Conservation (phyloP, 345 rosid species). For the Eutrema japonicum region DNA sequence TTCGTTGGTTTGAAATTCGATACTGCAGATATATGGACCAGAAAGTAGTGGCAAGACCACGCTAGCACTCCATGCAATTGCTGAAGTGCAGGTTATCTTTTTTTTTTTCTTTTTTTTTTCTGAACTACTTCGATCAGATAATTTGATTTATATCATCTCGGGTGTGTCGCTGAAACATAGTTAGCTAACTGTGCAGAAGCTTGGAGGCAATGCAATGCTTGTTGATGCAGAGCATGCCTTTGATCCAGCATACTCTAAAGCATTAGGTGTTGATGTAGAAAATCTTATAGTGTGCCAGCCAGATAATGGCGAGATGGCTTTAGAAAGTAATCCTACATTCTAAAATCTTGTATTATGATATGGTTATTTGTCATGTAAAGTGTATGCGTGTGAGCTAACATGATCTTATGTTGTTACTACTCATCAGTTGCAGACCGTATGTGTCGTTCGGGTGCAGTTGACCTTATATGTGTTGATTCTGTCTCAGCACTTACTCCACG, state of each 20-base stretch:
- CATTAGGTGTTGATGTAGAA: slow-evolving; percentile 90
- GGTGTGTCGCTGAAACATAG: slow-evolving; percentile 22
- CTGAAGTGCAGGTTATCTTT: slow-evolving; percentile 85
- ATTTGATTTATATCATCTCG: slow-evolving; percentile 8
- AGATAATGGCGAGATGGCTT: slow-evolving; percentile 93
- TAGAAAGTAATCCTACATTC: slow-evolving; percentile 67
- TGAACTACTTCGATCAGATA: slow-evolving; percentile 15
- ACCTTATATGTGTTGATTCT: slow-evolving; percentile 94
- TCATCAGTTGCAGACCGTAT: slow-evolving; percentile 92
- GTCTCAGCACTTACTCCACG: slow-evolving; percentile 98
- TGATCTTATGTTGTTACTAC: slow-evolving; percentile 21
- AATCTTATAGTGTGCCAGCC: slow-evolving; percentile 93
- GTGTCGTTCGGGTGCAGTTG: slow-evolving; percentile 97
- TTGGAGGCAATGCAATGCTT: slow-evolving; percentile 98
- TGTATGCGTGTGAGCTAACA: slow-evolving; percentile 30
- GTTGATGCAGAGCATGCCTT: slow-evolving; percentile 99
- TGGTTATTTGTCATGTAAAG: background rate
- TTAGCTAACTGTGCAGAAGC: slow-evolving; percentile 60
- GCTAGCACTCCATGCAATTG: slow-evolving; percentile 96
- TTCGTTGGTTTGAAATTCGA: slow-evolving; percentile 12
- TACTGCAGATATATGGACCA: slow-evolving; percentile 84
- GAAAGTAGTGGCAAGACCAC: slow-evolving; percentile 98
- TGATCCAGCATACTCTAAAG: slow-evolving; percentile 95
- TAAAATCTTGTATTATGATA: background rate
- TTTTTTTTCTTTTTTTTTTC: background rate